A percentile compares a stretch with the other conserved stretches of the same genome.
Conservation (phyloP, 768 basidiomycete species). For the Lyophyllum decastes region DNA sequence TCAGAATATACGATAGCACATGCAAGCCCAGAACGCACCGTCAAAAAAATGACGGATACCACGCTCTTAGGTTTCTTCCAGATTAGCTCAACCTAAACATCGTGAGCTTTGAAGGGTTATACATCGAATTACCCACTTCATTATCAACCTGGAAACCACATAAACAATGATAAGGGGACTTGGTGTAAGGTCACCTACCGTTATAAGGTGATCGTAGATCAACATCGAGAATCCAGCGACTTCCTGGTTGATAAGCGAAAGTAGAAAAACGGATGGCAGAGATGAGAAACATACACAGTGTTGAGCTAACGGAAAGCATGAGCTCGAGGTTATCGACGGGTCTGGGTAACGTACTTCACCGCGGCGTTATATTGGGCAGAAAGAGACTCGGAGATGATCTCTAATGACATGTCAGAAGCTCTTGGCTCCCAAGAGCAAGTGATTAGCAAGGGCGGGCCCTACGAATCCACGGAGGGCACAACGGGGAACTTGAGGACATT, state of each 20-base stretch:
- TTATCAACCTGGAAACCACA: conserved; percentile 6
- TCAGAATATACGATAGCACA: not conserved
- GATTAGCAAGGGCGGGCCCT: too few species aligned
- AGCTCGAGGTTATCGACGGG: not conserved
- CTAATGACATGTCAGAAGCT: not conserved
- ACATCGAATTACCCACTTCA: conserved; percentile 5
- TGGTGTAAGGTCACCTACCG: conserved; percentile 1
- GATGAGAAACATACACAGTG: conserved; percentile 8
- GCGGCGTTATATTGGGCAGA: not conserved
- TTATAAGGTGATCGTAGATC: conserved; percentile 13
- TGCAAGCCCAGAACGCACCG: conserved; percentile 2
- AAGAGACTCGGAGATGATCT: not conserved
- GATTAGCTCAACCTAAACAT: conserved; percentile 9
- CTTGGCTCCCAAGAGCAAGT: not conserved
- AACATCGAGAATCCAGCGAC: conserved; percentile 14
- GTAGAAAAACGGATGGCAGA: too few species aligned
- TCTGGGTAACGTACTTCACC: not conserved
- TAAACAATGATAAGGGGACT: not conserved
- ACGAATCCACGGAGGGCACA: not conserved
- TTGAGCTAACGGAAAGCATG: not conserved
- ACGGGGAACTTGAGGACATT: too few species aligned
- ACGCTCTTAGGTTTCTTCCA: conserved; percentile 13
- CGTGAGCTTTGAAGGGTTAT: not conserved
- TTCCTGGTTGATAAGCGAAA: not conserved
- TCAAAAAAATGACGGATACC: conserved; percentile 8